These are phyloP conservation scores for Hemileia vastatrix DNA, from an alignment of 1,284 basidiomycete genomes.

Conservation along the genomic window DNA sequence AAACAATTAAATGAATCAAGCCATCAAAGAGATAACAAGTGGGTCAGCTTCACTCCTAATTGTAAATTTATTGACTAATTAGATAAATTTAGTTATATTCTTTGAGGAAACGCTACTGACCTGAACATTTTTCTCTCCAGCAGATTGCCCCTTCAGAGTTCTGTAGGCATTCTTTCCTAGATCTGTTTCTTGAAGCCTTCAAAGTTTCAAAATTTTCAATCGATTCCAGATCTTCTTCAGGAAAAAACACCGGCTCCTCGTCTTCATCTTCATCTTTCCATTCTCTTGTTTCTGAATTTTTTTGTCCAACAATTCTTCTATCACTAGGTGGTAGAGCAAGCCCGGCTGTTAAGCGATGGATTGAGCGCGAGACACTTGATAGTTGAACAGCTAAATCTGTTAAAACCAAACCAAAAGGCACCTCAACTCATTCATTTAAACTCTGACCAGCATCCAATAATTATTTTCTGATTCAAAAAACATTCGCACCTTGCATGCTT, in stretches of 20 bases:
- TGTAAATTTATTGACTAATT: not conserved
- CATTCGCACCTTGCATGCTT: slow-evolving; percentile 9
- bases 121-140: slow-evolving; percentile 15
- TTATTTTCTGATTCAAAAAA: not conserved
- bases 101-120: no score
- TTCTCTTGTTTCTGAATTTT: not conserved
- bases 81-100: not conserved
- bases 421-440: not conserved
- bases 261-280: not conserved
- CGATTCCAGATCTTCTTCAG: not conserved
- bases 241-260: not conserved
- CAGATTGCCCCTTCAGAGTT: slow-evolving; percentile 14
- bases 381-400: slow-evolving; percentile 8
- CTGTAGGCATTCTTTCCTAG: not conserved
- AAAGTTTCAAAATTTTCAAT: not conserved
- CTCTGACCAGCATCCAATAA: not conserved
- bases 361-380: not conserved
- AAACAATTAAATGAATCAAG: not conserved
- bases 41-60: not conserved
- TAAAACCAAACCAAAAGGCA: not conserved
- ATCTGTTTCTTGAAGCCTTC: not conserved
- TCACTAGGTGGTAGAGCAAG: not conserved
- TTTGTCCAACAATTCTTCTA: not conserved
- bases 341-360: slow-evolving; percentile 3
- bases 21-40: not conserved